These are phyloP conservation scores for Colletotrichum eremochloae DNA, from an alignment of 2,329 filamentous ascomycete genomes.

Conservation along the genomic window DNA sequence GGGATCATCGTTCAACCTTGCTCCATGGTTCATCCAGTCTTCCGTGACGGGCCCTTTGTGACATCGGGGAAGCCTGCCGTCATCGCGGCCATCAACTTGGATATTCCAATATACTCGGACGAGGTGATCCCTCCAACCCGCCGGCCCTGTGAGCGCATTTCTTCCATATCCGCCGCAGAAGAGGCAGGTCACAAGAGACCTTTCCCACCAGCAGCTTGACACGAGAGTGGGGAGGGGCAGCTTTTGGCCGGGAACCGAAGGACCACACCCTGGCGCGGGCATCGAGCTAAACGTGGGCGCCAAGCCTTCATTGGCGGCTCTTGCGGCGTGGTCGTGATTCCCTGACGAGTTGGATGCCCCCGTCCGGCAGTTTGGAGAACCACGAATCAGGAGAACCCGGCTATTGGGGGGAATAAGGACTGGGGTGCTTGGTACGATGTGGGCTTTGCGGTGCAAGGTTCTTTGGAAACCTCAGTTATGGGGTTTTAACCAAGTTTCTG, in stretches of 20 bases:
- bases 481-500: not conserved
- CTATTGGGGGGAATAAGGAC: not conserved
- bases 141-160: not conserved
- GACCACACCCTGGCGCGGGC: not conserved
- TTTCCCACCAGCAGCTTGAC: not conserved
- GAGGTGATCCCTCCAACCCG: not conserved
- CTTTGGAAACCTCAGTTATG: not conserved
- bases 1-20: not conserved
- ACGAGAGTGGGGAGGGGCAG: not conserved
- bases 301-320: slow-evolving; percentile 29
- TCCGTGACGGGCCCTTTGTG: not conserved
- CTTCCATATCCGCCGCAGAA: slow-evolving; percentile 8
- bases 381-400: slow-evolving; percentile 39
- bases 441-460: not conserved
- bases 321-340: not conserved
- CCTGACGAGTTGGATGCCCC: not conserved
- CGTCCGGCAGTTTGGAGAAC: slow-evolving; percentile 25
- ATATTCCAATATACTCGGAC: not conserved
- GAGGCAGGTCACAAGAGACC: slow-evolving; percentile 24
- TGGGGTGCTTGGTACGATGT: not conserved
- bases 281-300: not conserved
- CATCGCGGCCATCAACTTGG: not conserved
- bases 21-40: not conserved
- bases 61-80: too few species aligned
- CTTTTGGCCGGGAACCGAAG: not conserved